phyloP scores from a whole-genome alignment of 495 filamentous ascomycete genomes.

The Rostrohypoxylon terebratum region DNA sequence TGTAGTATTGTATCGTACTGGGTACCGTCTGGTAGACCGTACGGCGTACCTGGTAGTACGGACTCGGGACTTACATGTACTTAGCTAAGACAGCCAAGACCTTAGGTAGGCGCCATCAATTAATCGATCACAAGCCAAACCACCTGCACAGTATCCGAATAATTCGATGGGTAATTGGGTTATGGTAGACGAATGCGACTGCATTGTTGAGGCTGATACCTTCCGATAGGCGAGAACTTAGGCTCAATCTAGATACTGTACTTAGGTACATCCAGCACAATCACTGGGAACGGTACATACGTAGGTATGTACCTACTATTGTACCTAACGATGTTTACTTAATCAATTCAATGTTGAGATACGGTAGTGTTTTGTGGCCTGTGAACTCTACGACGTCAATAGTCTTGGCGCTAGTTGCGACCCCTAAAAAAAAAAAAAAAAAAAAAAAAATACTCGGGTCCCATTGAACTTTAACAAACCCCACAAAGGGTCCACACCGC shows the following conservation, averaged over 20 bases:
- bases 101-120: neutral
- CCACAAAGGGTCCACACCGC: neutral
- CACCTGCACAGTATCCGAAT: conserved; percentile 12
- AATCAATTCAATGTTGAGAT: neutral
- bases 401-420: neutral
- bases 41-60: no score
- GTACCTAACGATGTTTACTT: neutral
- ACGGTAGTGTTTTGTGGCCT: neutral
- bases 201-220: conserved; percentile 38
- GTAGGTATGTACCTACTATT: no score
- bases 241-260: neutral
- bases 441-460: conserved; percentile 1
- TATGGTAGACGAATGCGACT: conserved; percentile 8
- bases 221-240: conserved; percentile 26
- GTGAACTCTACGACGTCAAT: no score
- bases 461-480: neutral
- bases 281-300: neutral
- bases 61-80: no score
- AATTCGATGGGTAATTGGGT: conserved; percentile 17
- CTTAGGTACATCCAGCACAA: no score
- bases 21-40: no score
- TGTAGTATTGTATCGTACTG: no score
- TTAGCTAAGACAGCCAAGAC: neutral
- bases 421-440: conserved; percentile 6
- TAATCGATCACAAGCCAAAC: neutral